Evolutionary conservation across 495 filamentous ascomycete species (phyloP), one percentile per base, ranked within the genome.

Genomic region (Neurospora terricola): DNA sequence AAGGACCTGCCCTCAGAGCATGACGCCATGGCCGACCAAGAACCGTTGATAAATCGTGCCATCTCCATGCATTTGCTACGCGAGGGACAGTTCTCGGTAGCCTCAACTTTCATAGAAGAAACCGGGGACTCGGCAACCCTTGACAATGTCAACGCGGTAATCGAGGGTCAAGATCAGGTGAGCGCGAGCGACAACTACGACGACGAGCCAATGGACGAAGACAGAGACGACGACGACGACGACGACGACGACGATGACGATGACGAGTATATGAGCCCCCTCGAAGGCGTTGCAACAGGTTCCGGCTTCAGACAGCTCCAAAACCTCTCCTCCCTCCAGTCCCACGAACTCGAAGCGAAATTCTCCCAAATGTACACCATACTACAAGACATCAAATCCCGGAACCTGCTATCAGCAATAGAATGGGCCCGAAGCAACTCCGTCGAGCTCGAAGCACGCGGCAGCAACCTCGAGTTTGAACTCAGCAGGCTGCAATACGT

Each of bases 41-140:
- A 90, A 6, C 82, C 87, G 42, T 87, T 97, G 11, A 92, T 98
- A 76, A 95, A 98, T 80, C 87, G 94, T 30, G 96, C 96, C 27
- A 96, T 98, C 72, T 93, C 92, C 4, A 97, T 99, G 94, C 96
- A 99, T 80, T 85, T 99, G 16, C 87, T 98, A 21, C 90, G 96
- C 30, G 96, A 98, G 84, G 96, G 96, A 42, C 92, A 97, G 79
- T 98, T 99, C 80, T 84, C 82, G 18, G 95, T 97, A 1, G 94
- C 94, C 4, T 86, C 89, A 5, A 93, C 91, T 5, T 97, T 98
- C 73, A 86, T 94, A 23, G 81, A 83, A 12, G 94, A 97, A 76
- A 82, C 84, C 4, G 81, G 84, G 62, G 74, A 79, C 69, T 10
- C 74, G 71, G 71, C 77, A 71, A 8, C 54, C 2, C 72, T 76